Evolutionary conservation across 2,329 filamentous ascomycete genomes (phyloP).

Genomic region (Graphilbum sp.): DNA sequence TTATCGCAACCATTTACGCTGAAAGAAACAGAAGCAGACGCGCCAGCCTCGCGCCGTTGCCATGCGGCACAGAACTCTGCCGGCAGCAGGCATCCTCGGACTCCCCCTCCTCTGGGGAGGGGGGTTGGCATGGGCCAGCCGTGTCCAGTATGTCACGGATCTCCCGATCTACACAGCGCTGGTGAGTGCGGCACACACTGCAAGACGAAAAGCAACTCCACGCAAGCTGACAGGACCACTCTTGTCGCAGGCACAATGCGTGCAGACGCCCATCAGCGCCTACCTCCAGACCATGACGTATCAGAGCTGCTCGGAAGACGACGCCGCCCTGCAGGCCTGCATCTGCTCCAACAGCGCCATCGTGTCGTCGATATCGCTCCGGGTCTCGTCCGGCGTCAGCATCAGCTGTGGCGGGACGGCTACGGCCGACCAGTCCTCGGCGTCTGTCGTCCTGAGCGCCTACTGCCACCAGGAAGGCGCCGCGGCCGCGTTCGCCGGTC

Average conservation of each 20-base stretch:
- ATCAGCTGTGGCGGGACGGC: conserved; percentile 28
- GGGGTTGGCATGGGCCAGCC: too few relatives aligned
- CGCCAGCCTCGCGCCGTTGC: too few relatives aligned
- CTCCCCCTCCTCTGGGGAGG: too few relatives aligned
- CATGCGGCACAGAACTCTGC: conserved; percentile 1
- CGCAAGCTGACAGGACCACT: too few relatives aligned
- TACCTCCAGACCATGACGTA: conserved; percentile 26
- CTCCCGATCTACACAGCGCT: conserved; percentile 24
- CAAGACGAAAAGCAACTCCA: too few relatives aligned
- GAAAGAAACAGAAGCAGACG: too few relatives aligned
- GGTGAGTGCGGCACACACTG: conserved; percentile 15
- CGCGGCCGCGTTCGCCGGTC: conserved; percentile 18
- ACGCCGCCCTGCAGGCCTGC: conserved; percentile 30
- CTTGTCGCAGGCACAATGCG: conserved; percentile 30
- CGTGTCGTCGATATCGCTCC: conserved; percentile 19
- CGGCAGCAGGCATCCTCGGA: conserved; percentile 2
- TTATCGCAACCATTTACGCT: too few relatives aligned
- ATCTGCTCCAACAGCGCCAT: conserved; percentile 33
- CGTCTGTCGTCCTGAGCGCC: conserved; percentile 23
- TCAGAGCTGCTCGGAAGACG: conserved; percentile 25
- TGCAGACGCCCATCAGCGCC: conserved; percentile 25
- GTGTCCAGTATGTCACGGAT: conserved; percentile 29
- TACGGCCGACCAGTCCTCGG: conserved; percentile 31
- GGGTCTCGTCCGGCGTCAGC: conserved; percentile 23
- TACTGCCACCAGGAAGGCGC: conserved; percentile 29